These are phyloP conservation scores for Apiospora rasikravindrae DNA, from an alignment of 2,329 filamentous ascomycete genomes.

Conservation along the genomic window DNA sequence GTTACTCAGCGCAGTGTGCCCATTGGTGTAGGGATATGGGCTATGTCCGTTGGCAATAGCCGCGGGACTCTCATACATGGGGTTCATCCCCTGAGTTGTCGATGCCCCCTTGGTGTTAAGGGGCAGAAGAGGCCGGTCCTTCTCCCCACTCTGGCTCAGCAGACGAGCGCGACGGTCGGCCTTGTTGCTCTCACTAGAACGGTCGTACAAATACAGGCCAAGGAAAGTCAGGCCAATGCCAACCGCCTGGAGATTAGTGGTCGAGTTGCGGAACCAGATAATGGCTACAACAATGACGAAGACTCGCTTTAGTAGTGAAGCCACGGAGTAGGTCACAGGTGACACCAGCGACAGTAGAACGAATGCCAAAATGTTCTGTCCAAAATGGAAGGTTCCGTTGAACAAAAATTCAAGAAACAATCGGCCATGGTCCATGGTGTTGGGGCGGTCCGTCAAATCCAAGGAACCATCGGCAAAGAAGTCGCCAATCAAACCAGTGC, in stretches of 20 bases:
- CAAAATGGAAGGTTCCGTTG: conserved; percentile 96
- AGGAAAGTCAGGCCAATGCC: conserved; percentile 90
- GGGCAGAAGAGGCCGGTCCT: conserved; percentile 67
- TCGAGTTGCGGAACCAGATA: conserved; percentile 92
- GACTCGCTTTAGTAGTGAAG: conserved; percentile 93
- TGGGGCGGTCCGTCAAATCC: conserved; percentile 60
- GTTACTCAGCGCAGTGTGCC: conserved; percentile 45
- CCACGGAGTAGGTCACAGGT: conserved; percentile 96
- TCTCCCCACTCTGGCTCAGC: conserved; percentile 55
- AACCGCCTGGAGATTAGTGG: conserved; percentile 79
- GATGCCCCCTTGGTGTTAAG: conserved; percentile 53
- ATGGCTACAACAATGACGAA: conserved; percentile 96
- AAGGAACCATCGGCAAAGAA: conserved; percentile 83
- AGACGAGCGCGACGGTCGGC: conserved; percentile 81
- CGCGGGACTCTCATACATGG: conserved; percentile 46
- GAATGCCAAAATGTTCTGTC: conserved; percentile 94
- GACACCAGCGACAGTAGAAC: conserved; percentile 90
- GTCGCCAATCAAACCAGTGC: conserved; percentile 76
- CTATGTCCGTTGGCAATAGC: conserved; percentile 35
- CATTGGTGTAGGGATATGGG: conserved; percentile 51
- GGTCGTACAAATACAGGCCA: conserved; percentile 93
- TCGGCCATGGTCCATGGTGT: conserved; percentile 78
- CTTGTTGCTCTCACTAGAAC: conserved; percentile 85
- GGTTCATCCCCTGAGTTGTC: conserved; percentile 5
- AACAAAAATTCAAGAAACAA: conserved; percentile 87